These are phyloP conservation scores for Penicillium coffeae DNA, from an alignment of 495 filamentous ascomycete genomes.

Conservation along the genomic window DNA sequence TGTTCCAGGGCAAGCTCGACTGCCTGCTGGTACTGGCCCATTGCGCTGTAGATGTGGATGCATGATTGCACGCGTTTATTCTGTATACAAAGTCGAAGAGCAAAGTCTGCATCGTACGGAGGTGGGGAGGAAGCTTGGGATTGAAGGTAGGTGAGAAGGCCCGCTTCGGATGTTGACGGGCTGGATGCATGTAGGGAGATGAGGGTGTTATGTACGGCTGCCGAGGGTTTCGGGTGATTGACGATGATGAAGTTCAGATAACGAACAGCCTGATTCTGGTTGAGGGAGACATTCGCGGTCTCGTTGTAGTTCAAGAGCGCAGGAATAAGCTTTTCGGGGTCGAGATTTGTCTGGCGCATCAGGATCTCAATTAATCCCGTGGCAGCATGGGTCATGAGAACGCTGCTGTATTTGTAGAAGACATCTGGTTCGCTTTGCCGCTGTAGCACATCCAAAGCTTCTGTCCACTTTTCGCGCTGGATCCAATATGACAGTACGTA, in stretches of 20 bases:
- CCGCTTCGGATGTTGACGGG: slow-evolving; percentile 72
- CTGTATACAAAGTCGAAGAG: slow-evolving; percentile 90
- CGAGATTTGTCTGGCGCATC: slow-evolving; percentile 87
- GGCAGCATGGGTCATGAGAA: slow-evolving; percentile 87
- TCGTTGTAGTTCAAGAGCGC: slow-evolving; percentile 91
- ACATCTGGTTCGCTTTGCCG: slow-evolving; percentile 86
- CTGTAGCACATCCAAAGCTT: slow-evolving; percentile 82
- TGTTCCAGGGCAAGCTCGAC: slow-evolving; percentile 89
- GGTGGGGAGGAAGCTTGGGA: slow-evolving; percentile 67
- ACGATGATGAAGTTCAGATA: slow-evolving; percentile 94
- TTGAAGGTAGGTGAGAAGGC: slow-evolving; percentile 83
- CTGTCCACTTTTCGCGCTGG: slow-evolving; percentile 90
- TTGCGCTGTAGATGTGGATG: slow-evolving; percentile 92
- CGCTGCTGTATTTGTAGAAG: slow-evolving; percentile 92
- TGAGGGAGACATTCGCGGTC: slow-evolving; percentile 45
- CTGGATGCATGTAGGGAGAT: slow-evolving; percentile 94
- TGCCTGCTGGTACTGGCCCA: slow-evolving; percentile 88
- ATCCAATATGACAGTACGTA: slow-evolving; percentile 97
- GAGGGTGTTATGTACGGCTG: slow-evolving; percentile 95
- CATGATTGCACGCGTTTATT: slow-evolving; percentile 87
- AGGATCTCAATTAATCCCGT: slow-evolving; percentile 85
- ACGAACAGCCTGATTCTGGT: slow-evolving; percentile 87
- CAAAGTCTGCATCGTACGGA: slow-evolving; percentile 94
- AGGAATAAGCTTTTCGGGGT: slow-evolving; percentile 83
- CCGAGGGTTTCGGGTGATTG: slow-evolving; percentile 72